Evolutionary conservation across 164 flowering plant genomes (phyloP).

Genomic region (Kalanchoe fedtschenkoi): DNA sequence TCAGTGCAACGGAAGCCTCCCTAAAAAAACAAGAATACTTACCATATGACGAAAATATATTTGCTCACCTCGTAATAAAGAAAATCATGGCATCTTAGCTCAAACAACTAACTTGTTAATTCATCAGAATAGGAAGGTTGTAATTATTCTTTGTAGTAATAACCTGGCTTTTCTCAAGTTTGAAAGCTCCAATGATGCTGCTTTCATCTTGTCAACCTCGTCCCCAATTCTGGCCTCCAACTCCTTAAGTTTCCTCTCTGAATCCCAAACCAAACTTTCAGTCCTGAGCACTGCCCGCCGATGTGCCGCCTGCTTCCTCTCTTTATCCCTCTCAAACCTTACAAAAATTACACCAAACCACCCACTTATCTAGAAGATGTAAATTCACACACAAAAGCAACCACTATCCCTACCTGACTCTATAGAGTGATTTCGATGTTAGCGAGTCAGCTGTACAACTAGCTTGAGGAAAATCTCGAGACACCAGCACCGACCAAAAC

Average conservation of each 20-base stretch:
- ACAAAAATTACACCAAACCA: not conserved
- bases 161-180: slow-evolving; percentile 51
- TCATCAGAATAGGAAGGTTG: not conserved
- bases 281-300: slow-evolving; percentile 47
- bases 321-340: slow-evolving; percentile 59
- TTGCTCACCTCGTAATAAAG: not conserved
- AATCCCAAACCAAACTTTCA: slow-evolving; percentile 48
- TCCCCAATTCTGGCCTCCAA: slow-evolving; percentile 16
- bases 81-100: not conserved
- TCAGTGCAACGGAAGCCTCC: slow-evolving; percentile 77
- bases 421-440: slow-evolving; percentile 23
- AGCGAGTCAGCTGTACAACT: slow-evolving; percentile 2
- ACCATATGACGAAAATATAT: not conserved
- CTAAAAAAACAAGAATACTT: slow-evolving; percentile 19
- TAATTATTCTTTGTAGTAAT: not conserved
- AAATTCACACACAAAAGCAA: not conserved
- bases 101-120: not conserved
- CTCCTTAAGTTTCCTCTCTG: slow-evolving; percentile 22
- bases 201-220: slow-evolving; percentile 35
- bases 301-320: slow-evolving; percentile 36
- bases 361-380: not conserved
- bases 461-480: slow-evolving; percentile 2
- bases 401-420: slow-evolving; percentile 19
- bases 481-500: slow-evolving; percentile 31
- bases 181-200: slow-evolving; percentile 26